Evolutionary conservation across 805 yeast species (phyloP).

Genomic region (Sporopachydermia quercuum): DNA sequence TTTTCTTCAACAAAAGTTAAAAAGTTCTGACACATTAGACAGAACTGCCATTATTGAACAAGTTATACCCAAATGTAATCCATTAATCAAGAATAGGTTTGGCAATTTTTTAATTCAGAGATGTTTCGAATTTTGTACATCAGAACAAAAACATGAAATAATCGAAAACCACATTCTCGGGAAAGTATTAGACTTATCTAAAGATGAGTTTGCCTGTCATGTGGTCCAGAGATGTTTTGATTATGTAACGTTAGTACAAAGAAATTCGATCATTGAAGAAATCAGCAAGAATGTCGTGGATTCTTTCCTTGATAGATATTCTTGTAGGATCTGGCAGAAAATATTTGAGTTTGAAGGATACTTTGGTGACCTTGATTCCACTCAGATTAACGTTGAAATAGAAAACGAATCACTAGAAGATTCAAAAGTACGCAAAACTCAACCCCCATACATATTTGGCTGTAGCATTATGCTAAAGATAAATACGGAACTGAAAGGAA

Average conservation of each 20-base stretch:
- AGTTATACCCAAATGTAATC: slow-evolving; percentile 15
- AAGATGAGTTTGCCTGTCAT: slow-evolving; percentile 26
- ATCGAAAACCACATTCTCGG: slow-evolving; percentile 16
- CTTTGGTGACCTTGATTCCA: slow-evolving; percentile 9
- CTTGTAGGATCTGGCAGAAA: slow-evolving; percentile 31
- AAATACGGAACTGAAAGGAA: slow-evolving; percentile 17
- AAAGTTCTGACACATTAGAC: slow-evolving; percentile 16
- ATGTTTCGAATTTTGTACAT: slow-evolving; percentile 21
- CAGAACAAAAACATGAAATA: slow-evolving; percentile 12
- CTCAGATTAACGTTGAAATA: slow-evolving; percentile 9
- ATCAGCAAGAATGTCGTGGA: slow-evolving; percentile 16
- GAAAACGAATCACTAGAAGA: neutral
- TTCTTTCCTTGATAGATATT: slow-evolving; percentile 23
- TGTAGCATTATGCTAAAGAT: slow-evolving; percentile 13
- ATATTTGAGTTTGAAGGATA: slow-evolving; percentile 22
- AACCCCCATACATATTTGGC: neutral
- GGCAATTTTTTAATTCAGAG: slow-evolving; percentile 27
- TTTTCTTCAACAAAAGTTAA: slow-evolving; percentile 24
- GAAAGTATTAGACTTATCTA: slow-evolving; percentile 17
- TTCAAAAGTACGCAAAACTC: neutral
- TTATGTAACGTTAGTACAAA: slow-evolving; percentile 15
- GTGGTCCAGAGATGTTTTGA: slow-evolving; percentile 26
- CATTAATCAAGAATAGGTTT: slow-evolving; percentile 24
- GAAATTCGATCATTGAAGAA: slow-evolving; percentile 21
- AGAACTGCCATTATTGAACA: slow-evolving; percentile 16